phyloP scores from a whole-genome alignment of 805 yeast species.

The Saturnispora sanitii region DNA sequence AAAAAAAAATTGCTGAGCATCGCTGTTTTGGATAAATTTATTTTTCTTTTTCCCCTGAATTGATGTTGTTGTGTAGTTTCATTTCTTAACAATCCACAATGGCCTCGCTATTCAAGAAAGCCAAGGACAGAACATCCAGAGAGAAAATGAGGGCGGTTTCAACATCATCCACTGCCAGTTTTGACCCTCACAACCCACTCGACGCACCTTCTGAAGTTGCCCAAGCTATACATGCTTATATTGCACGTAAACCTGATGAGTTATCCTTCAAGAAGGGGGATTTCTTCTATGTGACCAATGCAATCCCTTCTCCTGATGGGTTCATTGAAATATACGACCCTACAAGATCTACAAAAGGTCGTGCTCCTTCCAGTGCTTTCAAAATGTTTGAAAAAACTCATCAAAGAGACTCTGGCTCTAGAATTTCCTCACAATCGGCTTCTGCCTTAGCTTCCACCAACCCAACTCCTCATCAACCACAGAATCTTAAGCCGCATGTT shows the following conservation, averaged over 20 bases:
- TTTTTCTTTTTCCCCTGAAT: background rate
- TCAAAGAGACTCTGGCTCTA: slow-evolving; percentile 26
- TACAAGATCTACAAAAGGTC: slow-evolving; percentile 61
- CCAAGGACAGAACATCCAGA: slow-evolving; percentile 21
- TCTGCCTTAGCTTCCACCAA: background rate
- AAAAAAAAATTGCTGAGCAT: slow-evolving; percentile 3
- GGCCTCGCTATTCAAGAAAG: slow-evolving; percentile 24
- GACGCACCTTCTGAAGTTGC: slow-evolving; percentile 74
- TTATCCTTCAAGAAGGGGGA: slow-evolving; percentile 73
- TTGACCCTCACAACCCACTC: slow-evolving; percentile 12
- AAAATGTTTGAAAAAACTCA: slow-evolving; percentile 60
- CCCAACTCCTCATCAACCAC: background rate
- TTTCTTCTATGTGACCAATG: slow-evolving; percentile 70
- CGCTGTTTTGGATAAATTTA: background rate
- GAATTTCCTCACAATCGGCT: background rate
- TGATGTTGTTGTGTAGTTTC: background rate
- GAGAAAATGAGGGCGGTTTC: slow-evolving; percentile 21
- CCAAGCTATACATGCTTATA: slow-evolving; percentile 68
- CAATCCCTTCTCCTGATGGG: slow-evolving; percentile 24
- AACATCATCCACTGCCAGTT: slow-evolving; percentile 1
- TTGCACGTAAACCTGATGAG: slow-evolving; percentile 74
- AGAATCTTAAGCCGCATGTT: background rate
- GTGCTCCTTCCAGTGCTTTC: slow-evolving; percentile 80
- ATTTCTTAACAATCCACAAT: slow-evolving; percentile 6
- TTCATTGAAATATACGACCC: slow-evolving; percentile 87